Evolutionary conservation across 2,329 filamentous ascomycete species (phyloP).

Genomic region (Hymenoscyphus scutula): DNA sequence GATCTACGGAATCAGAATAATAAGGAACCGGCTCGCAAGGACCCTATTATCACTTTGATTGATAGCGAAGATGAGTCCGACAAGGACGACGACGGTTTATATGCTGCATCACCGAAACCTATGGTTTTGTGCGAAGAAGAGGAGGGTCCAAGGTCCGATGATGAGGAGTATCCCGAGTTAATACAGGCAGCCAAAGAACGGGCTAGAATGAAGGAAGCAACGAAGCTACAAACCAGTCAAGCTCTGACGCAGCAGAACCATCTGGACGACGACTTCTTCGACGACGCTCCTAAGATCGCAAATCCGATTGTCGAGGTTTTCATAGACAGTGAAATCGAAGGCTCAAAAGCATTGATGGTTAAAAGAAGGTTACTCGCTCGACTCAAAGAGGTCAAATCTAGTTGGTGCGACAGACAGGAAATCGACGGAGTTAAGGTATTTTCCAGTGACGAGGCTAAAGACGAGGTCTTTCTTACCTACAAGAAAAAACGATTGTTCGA

Average conservation of each 20-base stretch:
- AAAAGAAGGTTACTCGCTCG: slow-evolving; percentile 65
- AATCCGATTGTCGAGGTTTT: slow-evolving; percentile 61
- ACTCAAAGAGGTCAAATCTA: slow-evolving; percentile 63
- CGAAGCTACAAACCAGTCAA: slow-evolving; percentile 16
- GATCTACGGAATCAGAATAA: slow-evolving; percentile 19
- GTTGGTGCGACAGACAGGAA: slow-evolving; percentile 66
- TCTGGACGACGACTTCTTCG: slow-evolving; percentile 16
- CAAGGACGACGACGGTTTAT: slow-evolving; percentile 18
- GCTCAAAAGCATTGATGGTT: slow-evolving; percentile 59
- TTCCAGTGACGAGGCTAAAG: slow-evolving; percentile 40
- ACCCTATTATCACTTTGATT: slow-evolving; percentile 26
- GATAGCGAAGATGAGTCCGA: slow-evolving; percentile 26
- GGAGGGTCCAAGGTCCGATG: slow-evolving; percentile 20
- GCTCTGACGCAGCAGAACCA: slow-evolving; percentile 20
- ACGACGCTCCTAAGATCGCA: slow-evolving; percentile 14
- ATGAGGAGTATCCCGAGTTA: slow-evolving; percentile 36
- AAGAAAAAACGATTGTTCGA: slow-evolving; percentile 70
- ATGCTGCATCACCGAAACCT: slow-evolving; percentile 6
- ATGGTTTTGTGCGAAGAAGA: slow-evolving; percentile 22
- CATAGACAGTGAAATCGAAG: slow-evolving; percentile 64
- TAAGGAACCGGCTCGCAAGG: slow-evolving; percentile 15
- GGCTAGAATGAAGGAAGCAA: slow-evolving; percentile 22
- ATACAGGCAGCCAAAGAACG: slow-evolving; percentile 31
- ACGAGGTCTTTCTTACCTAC: slow-evolving; percentile 75
- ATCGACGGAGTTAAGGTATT: slow-evolving; percentile 42